Evolutionary conservation across 345 rosid genomes (phyloP).

Genomic region (Pugionium dolabratum): DNA sequence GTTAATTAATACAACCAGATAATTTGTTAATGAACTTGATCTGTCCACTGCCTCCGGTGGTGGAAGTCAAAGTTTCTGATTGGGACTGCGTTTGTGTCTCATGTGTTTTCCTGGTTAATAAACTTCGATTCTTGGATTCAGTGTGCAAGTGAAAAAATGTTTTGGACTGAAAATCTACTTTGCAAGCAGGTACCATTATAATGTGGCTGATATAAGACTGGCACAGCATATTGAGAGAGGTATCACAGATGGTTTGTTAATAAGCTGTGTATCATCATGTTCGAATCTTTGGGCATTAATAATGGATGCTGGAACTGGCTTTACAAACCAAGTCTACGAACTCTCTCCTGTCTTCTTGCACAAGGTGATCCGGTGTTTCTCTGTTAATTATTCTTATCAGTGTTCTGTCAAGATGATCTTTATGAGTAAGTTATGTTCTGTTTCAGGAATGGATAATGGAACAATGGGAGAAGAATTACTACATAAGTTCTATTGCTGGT

Average conservation of each 20-base stretch:
- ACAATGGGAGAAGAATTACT: conserved; percentile 95
- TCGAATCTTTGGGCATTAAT: conserved; percentile 95
- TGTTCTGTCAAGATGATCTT: conserved; percentile 14
- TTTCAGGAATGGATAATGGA: conserved; percentile 99
- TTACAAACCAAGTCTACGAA: conserved; percentile 82
- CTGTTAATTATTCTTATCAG: conserved; percentile 2
- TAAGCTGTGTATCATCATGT: conserved; percentile 91
- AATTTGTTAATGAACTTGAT: conserved; percentile 10
- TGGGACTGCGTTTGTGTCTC: neutral
- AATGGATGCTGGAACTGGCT: conserved; percentile 98
- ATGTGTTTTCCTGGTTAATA: conserved; percentile 1
- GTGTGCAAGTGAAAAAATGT: neutral
- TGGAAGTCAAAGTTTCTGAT: neutral
- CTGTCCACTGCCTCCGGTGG: conserved; percentile 5
- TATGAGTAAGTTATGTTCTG: conserved; percentile 13
- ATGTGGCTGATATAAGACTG: conserved; percentile 90
- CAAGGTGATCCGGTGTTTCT: conserved; percentile 54
- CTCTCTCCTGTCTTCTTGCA: conserved; percentile 78
- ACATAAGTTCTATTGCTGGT: conserved; percentile 94
- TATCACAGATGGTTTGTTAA: conserved; percentile 81
- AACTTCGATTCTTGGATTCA: conserved; percentile 5
- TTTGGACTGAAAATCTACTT: conserved; percentile 23
- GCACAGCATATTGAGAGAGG: conserved; percentile 94
- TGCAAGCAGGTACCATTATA: conserved; percentile 83
- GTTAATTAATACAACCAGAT: conserved; percentile 6